Percentiles rank a stretch among this genome's conserved stretches.
These are phyloP conservation scores for Mycena capillaripes DNA, from an alignment of 768 basidiomycete species.

Conservation along the genomic window DNA sequence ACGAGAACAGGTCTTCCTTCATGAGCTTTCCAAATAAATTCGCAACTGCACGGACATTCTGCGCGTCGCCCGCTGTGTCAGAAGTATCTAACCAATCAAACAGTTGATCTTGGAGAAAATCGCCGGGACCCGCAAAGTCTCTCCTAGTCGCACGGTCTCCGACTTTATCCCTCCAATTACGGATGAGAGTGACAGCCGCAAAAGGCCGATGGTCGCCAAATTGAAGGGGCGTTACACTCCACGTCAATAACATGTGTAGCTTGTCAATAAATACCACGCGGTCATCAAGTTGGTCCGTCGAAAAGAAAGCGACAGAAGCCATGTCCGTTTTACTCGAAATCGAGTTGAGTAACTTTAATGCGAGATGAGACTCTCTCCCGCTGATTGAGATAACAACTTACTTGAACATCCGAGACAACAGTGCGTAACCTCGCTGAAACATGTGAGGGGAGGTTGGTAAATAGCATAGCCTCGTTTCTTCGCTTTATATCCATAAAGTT, in stretches of 20 bases:
- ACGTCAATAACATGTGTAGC: conserved; percentile 81
- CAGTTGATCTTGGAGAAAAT: conserved; percentile 79
- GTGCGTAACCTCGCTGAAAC: conserved; percentile 72
- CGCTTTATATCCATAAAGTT: conserved; percentile 78
- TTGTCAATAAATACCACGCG: conserved; percentile 70
- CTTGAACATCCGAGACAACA: conserved; percentile 69
- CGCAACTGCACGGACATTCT: conserved; percentile 72
- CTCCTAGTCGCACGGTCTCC: conserved; percentile 75
- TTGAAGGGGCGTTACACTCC: conserved; percentile 85
- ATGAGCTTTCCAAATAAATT: conserved; percentile 81
- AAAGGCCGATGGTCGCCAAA: conserved; percentile 87
- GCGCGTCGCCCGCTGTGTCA: conserved; percentile 68
- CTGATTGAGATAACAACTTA: conserved; percentile 36
- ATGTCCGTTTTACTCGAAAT: conserved; percentile 78
- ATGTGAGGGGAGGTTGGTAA: conserved; percentile 74
- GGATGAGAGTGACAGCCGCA: conserved; percentile 79
- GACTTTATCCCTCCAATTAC: conserved; percentile 71
- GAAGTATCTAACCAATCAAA: conserved; percentile 87
- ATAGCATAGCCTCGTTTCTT: conserved; percentile 87
- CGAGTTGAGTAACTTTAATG: conserved; percentile 77
- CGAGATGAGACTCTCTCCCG: not conserved
- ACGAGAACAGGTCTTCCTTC: conserved; percentile 79
- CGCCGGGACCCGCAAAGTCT: conserved; percentile 70
- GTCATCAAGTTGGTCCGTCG: conserved; percentile 55
- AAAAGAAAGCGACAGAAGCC: conserved; percentile 69